A percentile compares a stretch with the other conserved stretches of the same genome.
These are phyloP conservation scores for Penicillium desertorum DNA, from an alignment of 495 filamentous ascomycete genomes.

Conservation along the genomic window DNA sequence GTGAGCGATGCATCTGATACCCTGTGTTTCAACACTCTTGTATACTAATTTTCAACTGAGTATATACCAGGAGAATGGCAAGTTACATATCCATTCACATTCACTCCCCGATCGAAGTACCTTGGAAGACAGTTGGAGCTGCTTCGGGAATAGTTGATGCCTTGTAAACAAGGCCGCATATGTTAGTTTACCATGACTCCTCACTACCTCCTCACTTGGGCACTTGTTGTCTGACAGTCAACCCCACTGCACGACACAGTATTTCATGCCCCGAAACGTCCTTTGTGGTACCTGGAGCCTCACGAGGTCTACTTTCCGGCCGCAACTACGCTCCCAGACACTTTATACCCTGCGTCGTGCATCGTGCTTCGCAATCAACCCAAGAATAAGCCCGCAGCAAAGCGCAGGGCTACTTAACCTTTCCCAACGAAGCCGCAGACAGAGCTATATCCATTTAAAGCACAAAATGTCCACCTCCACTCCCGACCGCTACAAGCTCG, in stretches of 20 bases:
- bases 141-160: not conserved
- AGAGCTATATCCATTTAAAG: not conserved
- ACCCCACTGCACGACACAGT: not conserved
- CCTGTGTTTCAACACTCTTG: slow-evolving; percentile 27
- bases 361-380: not conserved
- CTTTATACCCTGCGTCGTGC: not conserved
- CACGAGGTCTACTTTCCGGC: not conserved
- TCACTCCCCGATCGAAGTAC: not conserved
- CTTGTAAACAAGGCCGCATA: slow-evolving; percentile 5
- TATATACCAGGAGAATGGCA: slow-evolving; percentile 11
- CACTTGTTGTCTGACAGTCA: not conserved
- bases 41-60: slow-evolving; percentile 22
- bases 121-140: not conserved
- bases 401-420: not conserved
- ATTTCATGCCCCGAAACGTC: not conserved
- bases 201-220: not conserved
- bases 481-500: slow-evolving; percentile 48
- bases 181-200: not conserved
- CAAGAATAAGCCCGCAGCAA: not conserved
- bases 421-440: not conserved
- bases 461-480: slow-evolving; percentile 11
- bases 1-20: slow-evolving; percentile 20
- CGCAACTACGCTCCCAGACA: not conserved
- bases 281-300: slow-evolving; percentile 1
- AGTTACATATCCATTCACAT: not conserved